Evolutionary conservation across 2,329 filamentous ascomycete species (phyloP), one percentile per base, ranked within the genome.

Genomic region (Grosmannia huntii): DNA sequence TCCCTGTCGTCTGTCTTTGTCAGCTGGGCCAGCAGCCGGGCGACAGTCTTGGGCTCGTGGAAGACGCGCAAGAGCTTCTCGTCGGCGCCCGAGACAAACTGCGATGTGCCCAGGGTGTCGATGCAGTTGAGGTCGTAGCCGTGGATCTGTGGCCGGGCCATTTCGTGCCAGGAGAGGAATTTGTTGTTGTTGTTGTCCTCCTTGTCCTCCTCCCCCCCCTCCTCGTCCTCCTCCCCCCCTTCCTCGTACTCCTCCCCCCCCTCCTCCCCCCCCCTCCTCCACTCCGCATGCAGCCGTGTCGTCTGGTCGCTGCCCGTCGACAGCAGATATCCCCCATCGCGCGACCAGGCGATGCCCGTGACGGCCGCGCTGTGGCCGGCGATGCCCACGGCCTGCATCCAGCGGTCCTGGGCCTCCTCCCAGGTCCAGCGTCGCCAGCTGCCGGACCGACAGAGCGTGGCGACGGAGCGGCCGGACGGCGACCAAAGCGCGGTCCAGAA

Each of bases 11-110:
- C 33, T 21, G 19, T 14, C 36, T 6, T 27, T 62, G 85, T 86
- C 2, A 95, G 77, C 10, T 76, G 80, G 59, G 79, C 72, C 3
- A 96, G 78, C 64, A 97, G 79, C 21, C 80, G 76, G 0, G 90
- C 90, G 11, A 95, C 88, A 5, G 87, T 86, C 68, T 84, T 87
- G 6, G 94, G 94, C 71, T 96, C 85, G 66, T 87, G 85, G 71
- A 99, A 99, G 2, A 99, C 92, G 27, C 94, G 86, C 69, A 99
- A 82, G n/a, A 99, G 82, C 72, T 99, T 99, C 75, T 99, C 94
- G 64, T 99, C 94, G 3, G 94, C 94, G 7, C 94, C 94, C 2
- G 91, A 95, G 25, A 97, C 86, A 68, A 99, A 99, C 64, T 86
- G 86, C 9, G 82, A 79, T 9, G 80, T 71, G 9, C 83, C 84